Evolutionary conservation across 495 filamentous ascomycete genomes (phyloP).

Genomic region (Lichina pygmaea): DNA sequence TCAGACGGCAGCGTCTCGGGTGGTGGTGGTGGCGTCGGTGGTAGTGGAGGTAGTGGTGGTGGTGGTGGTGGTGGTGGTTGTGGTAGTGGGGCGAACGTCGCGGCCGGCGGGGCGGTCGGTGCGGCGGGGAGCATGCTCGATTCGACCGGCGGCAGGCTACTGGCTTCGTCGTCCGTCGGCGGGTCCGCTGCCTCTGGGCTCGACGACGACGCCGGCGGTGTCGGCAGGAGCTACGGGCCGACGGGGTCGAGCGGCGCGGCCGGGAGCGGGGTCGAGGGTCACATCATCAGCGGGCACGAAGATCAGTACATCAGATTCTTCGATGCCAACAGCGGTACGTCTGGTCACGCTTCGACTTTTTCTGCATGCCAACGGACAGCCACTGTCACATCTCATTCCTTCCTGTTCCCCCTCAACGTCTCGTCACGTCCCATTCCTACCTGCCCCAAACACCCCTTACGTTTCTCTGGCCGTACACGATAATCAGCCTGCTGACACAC

Average conservation of each 20-base stretch:
- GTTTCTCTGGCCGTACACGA: background rate
- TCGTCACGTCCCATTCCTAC: background rate
- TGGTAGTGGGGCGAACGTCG: no score
- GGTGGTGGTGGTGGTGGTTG: no score
- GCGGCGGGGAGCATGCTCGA: conserved; percentile 9
- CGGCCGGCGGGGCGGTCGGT: conserved; percentile 5
- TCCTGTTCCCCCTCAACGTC: no score
- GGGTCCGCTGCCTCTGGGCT: conserved; percentile 9
- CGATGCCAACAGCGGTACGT: conserved; percentile 92
- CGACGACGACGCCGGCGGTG: conserved; percentile 35
- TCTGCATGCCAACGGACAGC: background rate
- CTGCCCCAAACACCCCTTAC: background rate
- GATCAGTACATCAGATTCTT: conserved; percentile 90
- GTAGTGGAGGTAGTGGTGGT: no score
- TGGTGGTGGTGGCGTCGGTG: conserved; percentile 8
- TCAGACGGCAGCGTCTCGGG: conserved; percentile 20
- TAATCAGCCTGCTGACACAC: conserved; percentile 10
- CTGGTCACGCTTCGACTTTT: background rate
- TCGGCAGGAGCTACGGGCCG: conserved; percentile 40
- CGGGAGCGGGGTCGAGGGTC: conserved; percentile 75
- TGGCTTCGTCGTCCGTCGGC: no score
- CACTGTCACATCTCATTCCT: no score
- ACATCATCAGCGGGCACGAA: conserved; percentile 85
- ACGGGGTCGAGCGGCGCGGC: conserved; percentile 64
- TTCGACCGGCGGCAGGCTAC: conserved; percentile 28